These are phyloP conservation scores for Gentiana macrophylla DNA, from an alignment of 257 asterid genomes.

Conservation along the genomic window DNA sequence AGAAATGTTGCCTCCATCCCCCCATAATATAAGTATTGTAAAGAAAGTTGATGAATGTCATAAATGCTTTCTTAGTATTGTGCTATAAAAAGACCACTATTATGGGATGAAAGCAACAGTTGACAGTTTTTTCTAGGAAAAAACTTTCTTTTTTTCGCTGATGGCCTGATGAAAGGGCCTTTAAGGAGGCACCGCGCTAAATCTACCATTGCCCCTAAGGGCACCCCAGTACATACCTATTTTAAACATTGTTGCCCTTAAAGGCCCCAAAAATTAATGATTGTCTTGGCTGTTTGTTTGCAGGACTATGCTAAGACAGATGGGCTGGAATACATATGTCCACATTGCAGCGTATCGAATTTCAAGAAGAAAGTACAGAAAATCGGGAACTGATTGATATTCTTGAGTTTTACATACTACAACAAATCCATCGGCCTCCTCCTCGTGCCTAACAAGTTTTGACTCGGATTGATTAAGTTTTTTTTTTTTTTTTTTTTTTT, in stretches of 20 bases:
- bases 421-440: constrained; percentile 1
- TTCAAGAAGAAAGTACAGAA: constrained; percentile 70
- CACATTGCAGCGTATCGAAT: constrained; percentile 85
- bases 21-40: too few species aligned
- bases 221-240: too few species aligned
- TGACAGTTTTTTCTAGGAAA: not conserved
- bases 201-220: too few species aligned
- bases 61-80: too few species aligned
- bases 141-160: not conserved
- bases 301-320: constrained; percentile 99
- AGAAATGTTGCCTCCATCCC: too few species aligned
- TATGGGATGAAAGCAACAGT: not conserved
- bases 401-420: constrained; percentile 23
- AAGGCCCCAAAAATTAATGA: too few species aligned
- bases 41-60: too few species aligned
- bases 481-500: not conserved
- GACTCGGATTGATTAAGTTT: constrained; percentile 1
- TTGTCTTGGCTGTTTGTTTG: not conserved
- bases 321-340: constrained; percentile 97
- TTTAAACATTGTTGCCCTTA: too few species aligned
- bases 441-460: not conserved
- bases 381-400: constrained; percentile 49
- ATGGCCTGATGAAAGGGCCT: too few species aligned
- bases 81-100: too few species aligned
- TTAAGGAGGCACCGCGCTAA: too few species aligned